A percentile compares a stretch with the other conserved stretches of the same genome.
phyloP scores from a whole-genome alignment of 257 asterid genomes.

The Solanum chmielewskii region DNA sequence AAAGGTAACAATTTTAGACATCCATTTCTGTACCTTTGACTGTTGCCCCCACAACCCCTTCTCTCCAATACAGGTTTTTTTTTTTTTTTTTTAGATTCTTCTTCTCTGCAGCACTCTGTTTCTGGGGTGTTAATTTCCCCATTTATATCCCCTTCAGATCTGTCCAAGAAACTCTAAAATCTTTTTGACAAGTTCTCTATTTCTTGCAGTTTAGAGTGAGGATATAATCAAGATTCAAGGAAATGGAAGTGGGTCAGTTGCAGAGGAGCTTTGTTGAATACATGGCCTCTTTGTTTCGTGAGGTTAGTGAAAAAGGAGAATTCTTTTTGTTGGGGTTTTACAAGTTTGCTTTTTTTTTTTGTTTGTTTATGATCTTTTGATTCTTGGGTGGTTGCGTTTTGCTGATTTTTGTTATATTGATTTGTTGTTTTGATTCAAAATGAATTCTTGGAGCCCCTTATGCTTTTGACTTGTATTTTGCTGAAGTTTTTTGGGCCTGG shows the following conservation, averaged over 20 bases:
- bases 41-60: neutral
- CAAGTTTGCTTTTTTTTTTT: neutral
- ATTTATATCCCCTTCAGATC: conserved; percentile 15
- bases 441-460: neutral
- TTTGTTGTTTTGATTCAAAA: neutral
- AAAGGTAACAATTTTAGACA: neutral
- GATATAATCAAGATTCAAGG: neutral
- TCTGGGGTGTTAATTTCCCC: neutral
- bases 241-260: conserved; percentile 58
- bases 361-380: neutral
- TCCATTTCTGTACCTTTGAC: neutral
- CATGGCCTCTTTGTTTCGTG: conserved; percentile 34
- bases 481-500: neutral
- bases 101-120: neutral
- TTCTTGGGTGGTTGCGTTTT: neutral
- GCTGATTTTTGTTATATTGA: neutral
- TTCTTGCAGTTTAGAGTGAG: neutral
- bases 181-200: neutral
- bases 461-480: neutral
- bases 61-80: conserved; percentile 10
- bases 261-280: conserved; percentile 62
- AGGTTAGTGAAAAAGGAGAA: conserved; percentile 24
- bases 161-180: neutral
- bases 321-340: neutral
- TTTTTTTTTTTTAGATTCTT: conserved; percentile 11